Evolutionary conservation across 1,139 yeast species (phyloP).

Genomic region (Saccharomyces pastorianus): DNA sequence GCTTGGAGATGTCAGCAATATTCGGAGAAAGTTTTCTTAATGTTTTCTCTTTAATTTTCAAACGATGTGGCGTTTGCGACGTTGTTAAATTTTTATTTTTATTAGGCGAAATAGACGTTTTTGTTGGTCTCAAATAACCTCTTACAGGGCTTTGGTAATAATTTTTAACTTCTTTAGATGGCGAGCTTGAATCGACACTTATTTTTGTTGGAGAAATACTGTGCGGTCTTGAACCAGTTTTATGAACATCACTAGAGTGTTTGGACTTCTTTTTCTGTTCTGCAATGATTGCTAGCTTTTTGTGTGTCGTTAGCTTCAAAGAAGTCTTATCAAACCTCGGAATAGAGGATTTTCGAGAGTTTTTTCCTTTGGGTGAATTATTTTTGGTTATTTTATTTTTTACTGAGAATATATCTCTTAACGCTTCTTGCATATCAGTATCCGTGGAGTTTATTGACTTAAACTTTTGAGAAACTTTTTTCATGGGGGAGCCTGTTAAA

Average conservation of each 20-base stretch:
- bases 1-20: not conserved
- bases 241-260: not conserved
- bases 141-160: not conserved
- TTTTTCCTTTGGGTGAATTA: constrained; percentile 1
- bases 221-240: not conserved
- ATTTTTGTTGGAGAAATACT: not conserved
- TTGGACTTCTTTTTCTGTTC: not conserved
- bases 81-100: not conserved
- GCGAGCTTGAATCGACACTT: not conserved
- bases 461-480: not conserved
- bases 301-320: not conserved
- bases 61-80: not conserved
- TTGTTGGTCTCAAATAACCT: not conserved
- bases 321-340: constrained; percentile 12
- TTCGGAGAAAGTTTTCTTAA: not conserved
- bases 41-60: not conserved
- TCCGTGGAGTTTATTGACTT: constrained; percentile 9
- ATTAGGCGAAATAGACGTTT: constrained; percentile 1
- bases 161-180: not conserved
- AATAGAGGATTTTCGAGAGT: constrained; percentile 14
- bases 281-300: not conserved
- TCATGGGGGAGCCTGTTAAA: constrained; percentile 24
- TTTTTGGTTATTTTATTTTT: not conserved
- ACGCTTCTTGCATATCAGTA: constrained; percentile 24
- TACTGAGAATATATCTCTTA: constrained; percentile 21